Percentiles rank a stretch among this genome's conserved stretches.
phyloP scores from a whole-genome alignment of 768 basidiomycete genomes.

The Psilocybe cyanescens region DNA sequence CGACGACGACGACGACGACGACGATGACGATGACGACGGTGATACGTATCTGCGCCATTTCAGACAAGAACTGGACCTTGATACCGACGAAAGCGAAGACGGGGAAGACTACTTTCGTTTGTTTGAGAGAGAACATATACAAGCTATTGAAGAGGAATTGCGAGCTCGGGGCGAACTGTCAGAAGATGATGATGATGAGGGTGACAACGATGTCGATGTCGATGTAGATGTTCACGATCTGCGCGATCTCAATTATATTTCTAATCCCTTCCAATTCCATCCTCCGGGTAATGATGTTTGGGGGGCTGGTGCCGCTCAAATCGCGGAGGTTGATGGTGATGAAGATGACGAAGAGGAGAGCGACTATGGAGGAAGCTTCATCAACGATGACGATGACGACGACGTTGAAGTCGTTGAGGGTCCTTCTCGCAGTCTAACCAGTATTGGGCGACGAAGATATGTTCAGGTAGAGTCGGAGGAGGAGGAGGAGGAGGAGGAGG shows the following conservation, averaged over 20 bases:
- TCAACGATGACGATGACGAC: constrained; percentile 15
- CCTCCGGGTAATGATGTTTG: not conserved
- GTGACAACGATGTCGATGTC: not conserved
- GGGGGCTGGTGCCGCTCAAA: constrained; percentile 2
- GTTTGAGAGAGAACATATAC: no score
- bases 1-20: constrained; percentile 38
- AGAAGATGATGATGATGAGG: constrained; percentile 7
- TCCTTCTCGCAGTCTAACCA: not conserved
- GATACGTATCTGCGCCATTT: not conserved
- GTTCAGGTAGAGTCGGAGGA: not conserved
- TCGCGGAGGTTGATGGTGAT: constrained; percentile 17
- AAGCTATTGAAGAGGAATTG: not conserved
- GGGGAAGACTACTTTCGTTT: not conserved
- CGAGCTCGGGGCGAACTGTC: not conserved
- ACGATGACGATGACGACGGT: constrained; percentile 1
- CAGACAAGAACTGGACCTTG: not conserved
- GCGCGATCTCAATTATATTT: not conserved
- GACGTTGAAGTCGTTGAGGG: constrained; percentile 7
- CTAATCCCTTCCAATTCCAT: not conserved
- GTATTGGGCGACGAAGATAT: not conserved
- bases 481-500: not conserved
- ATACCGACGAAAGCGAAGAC: not conserved
- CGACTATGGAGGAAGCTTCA: constrained; percentile 21
- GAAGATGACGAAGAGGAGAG: constrained; percentile 19
- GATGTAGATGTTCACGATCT: constrained; percentile 5